Evolutionary conservation across 2,329 filamentous ascomycete genomes (phyloP), one percentile per base, ranked within the genome.

Genomic region (Fusarium temperatum): DNA sequence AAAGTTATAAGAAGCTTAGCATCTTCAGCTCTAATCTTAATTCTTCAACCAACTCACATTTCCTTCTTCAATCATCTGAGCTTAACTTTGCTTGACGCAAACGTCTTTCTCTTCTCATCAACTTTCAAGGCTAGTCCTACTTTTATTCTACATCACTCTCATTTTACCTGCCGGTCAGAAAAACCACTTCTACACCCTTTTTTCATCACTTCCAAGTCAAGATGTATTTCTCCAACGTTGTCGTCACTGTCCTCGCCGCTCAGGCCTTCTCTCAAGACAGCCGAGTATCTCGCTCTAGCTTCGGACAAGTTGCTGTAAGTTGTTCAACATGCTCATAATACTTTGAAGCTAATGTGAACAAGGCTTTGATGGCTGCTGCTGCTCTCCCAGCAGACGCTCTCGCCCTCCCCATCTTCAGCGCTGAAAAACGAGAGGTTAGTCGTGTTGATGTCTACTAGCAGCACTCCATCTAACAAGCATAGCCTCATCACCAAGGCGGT

Each of bases 141-240:
- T 47, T 55, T 17, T 32, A 30, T 45, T 50, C 22, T 42, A 70
- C 26, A 45, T n/a, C 39, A 38, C 60, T 41, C 28, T 44, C 28
- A 35, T 63, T 70, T 32, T 30, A 53, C 47, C 67, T 70, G 67
- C 66, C 47, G 51, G 66, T 35, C 67, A 70, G 58, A 70, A 38
- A 41, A 30, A 32, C 5, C 20, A 65, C 60, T 39, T 26, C 39
- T 24, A 38, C 20, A 14, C 24, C 44, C 8, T 14, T 39, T 17
- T 35, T 15, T n/a, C 17, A 26, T 30, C 24, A 28, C 24, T 18
- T n/a, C 17, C 15, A 20, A 45, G 9, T 32, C 58, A 72, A 47
- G 1, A 72, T 72, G 69, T 68, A 73, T 45, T 65, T 72, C 44
- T 60, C 69, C 63, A 72, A 73, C 57, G 38, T 69, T 17, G 28